Conservation (phyloP, 345 rosid genomes). For the Raphanus raphanistrum region DNA sequence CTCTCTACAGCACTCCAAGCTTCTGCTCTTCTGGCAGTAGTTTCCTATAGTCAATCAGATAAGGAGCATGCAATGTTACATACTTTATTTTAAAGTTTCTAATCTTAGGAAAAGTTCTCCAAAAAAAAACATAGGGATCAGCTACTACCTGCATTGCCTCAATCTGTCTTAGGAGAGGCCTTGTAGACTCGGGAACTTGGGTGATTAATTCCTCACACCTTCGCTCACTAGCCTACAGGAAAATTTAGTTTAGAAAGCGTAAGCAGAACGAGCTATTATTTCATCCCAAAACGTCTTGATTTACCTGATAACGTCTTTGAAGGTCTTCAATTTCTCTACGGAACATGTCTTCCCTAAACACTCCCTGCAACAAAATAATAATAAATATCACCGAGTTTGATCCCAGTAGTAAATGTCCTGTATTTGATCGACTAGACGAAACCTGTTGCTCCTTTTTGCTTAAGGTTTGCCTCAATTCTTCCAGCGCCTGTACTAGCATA, state of each 20-base stretch:
- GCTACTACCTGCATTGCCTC: constrained; percentile 90
- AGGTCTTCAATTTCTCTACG: constrained; percentile 84
- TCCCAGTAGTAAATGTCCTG: constrained; percentile 7
- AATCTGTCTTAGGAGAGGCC: constrained; percentile 96
- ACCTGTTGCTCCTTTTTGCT: constrained; percentile 98
- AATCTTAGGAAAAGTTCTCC: constrained; percentile 13
- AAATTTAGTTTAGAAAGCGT: constrained; percentile 20
- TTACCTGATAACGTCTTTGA: constrained; percentile 90
- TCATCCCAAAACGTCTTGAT: constrained; percentile 16
- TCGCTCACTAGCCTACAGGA: constrained; percentile 87
- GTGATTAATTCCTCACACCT: constrained; percentile 97
- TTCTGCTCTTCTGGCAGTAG: constrained; percentile 84
- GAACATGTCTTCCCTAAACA: constrained; percentile 76
- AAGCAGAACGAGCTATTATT: constrained; percentile 10
- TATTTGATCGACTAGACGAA: constrained; percentile 28
- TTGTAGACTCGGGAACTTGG: constrained; percentile 98
- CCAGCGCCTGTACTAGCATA: constrained; percentile 92
- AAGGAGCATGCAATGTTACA: constrained; percentile 20
- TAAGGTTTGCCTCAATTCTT: constrained; percentile 89
- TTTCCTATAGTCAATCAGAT: constrained; percentile 60
- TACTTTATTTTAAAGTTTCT: not conserved
- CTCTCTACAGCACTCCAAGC: constrained; percentile 99
- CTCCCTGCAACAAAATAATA: constrained; percentile 52
- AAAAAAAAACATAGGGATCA: constrained; percentile 16
- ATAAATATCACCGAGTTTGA: constrained; percentile 4